Base-by-base conservation (phyloP, 768 basidiomycete species). In the Rhizopogon vesiculosus region DNA sequence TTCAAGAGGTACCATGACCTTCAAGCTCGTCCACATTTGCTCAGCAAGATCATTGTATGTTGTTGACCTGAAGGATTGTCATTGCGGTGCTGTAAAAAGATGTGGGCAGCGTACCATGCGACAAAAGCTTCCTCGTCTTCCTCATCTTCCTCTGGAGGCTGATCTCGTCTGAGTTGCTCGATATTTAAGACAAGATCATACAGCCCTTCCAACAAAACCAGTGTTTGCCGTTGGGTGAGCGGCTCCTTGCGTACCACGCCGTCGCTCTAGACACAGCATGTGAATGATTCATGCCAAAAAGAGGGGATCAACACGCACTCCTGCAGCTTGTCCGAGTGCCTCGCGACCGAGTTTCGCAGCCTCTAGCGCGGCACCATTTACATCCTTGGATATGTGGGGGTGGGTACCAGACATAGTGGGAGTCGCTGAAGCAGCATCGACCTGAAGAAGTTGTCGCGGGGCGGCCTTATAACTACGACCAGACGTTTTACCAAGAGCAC, bases 391-490 rank as follows among this genome's bases (percentile, higher is more conserved):
- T 40, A 83, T 82, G 48, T 78, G 74, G 6, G 68, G 71, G 49
- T 73, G 82, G 59, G 69, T 76, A 68, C 55, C 80, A 72, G 65
- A 77, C 64, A 59, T 56, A 7, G 64, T 62, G n/a, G 74, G 49
- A 38, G 69, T 63, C 10, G 73, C 63, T 57, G 75, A 72, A 38
- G 72, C 66, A 48, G 83, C 65, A 56, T 91, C 89, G 8, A 98
- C 93, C 69, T 98, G 93, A 4, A 99, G 80, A 25, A 98, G 83
- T 58, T 97, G 96, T 42, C 96, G 83, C 13, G 97, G 97, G n/a
- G 95, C 95, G 31, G 94, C 93, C 64, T 93, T 94, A 66, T 94
- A 91, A 57, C 93, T 95, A 54, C 96, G 79, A 25, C 93, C 89
- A 38, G 94, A 92, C 1, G 95, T 96, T 71, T 88, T 94, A 7